These are phyloP conservation scores for Ophiostoma montium DNA, from an alignment of 2,329 filamentous ascomycete genomes.

Conservation along the genomic window DNA sequence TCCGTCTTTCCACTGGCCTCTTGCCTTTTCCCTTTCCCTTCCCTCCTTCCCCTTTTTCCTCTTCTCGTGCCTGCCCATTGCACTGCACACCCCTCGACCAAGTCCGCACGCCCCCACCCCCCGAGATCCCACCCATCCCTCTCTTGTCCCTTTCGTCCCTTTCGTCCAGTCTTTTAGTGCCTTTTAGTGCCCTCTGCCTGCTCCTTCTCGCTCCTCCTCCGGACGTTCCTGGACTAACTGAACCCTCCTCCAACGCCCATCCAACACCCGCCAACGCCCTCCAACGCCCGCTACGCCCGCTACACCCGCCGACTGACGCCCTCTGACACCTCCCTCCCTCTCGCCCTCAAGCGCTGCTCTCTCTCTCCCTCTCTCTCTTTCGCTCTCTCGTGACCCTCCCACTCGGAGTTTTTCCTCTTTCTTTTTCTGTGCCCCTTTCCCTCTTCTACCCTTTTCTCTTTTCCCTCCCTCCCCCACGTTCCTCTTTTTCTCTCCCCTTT, in stretches of 20 bases:
- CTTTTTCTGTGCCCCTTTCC: constrained; percentile 6
- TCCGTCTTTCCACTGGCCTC: neutral
- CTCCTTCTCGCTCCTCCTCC: no score
- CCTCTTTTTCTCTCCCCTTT: constrained; percentile 4
- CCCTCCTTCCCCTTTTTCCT: constrained; percentile 1
- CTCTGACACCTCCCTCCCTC: no score
- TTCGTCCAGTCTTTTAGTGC: neutral
- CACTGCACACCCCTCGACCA: constrained; percentile 9
- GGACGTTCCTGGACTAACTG: no score
- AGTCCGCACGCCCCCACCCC: constrained; percentile 7
- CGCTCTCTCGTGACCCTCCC: neutral
- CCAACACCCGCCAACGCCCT: no score
- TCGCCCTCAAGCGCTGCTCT: neutral
- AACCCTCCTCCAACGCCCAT: neutral
- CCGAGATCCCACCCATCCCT: constrained; percentile 5
- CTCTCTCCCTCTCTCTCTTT: neutral
- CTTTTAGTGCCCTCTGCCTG: neutral
- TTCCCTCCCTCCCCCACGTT: constrained; percentile 1
- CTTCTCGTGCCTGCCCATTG: constrained; percentile 8
- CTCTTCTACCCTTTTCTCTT: constrained; percentile 1
- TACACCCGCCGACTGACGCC: no score
- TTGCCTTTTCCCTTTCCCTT: constrained; percentile 1
- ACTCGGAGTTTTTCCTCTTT: neutral
- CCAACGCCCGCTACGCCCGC: neutral
- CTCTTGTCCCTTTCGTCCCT: constrained; percentile 8